Percentiles rank a stretch among this genome's conserved stretches.
phyloP scores from a whole-genome alignment of 805 yeast genomes.

The Barnettozyma pratensis region DNA sequence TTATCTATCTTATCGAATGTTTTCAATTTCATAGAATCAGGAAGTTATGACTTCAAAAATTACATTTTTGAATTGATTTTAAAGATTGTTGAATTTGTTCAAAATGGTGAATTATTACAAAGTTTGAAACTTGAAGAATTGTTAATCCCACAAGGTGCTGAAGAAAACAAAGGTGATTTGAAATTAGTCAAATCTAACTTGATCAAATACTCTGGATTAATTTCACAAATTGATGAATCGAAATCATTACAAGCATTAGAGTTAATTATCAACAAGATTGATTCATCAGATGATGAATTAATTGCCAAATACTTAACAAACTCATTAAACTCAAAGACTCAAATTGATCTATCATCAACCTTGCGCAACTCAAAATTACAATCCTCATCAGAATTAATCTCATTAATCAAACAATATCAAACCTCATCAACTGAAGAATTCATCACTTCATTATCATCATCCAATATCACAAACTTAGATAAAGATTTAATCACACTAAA shows the following conservation, averaged over 20 bases:
- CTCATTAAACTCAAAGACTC: slow-evolving; percentile 4
- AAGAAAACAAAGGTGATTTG: background rate
- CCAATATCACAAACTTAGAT: background rate
- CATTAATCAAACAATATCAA: slow-evolving; percentile 5
- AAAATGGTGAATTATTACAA: slow-evolving; percentile 4
- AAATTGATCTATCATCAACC: slow-evolving; percentile 4
- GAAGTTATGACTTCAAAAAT: slow-evolving; percentile 14
- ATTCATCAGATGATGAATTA: slow-evolving; percentile 1
- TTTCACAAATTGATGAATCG: background rate
- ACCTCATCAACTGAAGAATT: slow-evolving; percentile 4
- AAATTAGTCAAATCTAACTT: background rate
- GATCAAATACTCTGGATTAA: background rate
- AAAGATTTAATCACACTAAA: slow-evolving; percentile 9
- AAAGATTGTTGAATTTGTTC: slow-evolving; percentile 5
- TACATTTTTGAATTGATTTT: slow-evolving; percentile 14
- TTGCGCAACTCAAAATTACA: background rate
- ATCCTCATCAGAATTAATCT: slow-evolving; percentile 1
- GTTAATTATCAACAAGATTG: background rate
- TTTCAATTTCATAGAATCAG: slow-evolving; percentile 15
- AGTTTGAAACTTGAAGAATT: slow-evolving; percentile 1
- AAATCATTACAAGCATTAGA: slow-evolving; percentile 4
- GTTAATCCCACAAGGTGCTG: background rate
- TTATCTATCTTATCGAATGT: slow-evolving; percentile 21
- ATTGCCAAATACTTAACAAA: slow-evolving; percentile 3
- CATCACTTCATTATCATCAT: background rate